phyloP scores from a whole-genome alignment of 805 yeast genomes.

The Komagataella mondaviorum region DNA sequence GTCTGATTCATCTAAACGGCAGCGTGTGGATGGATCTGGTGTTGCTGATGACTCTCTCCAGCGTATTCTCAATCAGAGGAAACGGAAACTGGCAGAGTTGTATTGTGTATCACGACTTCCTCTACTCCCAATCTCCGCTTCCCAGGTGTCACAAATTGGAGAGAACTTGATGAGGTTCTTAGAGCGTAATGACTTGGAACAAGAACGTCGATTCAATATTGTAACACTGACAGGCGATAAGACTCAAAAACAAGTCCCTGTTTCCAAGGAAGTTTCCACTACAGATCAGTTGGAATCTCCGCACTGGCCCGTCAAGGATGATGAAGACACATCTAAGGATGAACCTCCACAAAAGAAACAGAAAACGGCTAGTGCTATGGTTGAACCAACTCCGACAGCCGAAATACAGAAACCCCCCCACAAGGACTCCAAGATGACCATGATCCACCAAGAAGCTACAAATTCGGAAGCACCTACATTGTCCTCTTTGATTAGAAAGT shows the following conservation, averaged over 20 bases:
- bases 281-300: neutral
- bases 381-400: neutral
- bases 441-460: slow-evolving; percentile 6
- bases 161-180: slow-evolving; percentile 30
- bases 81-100: slow-evolving; percentile 46
- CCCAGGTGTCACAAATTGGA: slow-evolving; percentile 21
- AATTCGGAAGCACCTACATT: slow-evolving; percentile 15
- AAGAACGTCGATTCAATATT: slow-evolving; percentile 25
- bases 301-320: neutral
- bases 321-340: neutral
- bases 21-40: neutral
- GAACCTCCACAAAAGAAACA: neutral
- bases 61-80: slow-evolving; percentile 17
- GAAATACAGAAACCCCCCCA: neutral
- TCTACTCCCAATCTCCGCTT: slow-evolving; percentile 26
- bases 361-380: neutral
- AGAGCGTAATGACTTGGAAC: slow-evolving; percentile 37
- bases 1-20: slow-evolving; percentile 6
- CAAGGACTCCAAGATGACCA: slow-evolving; percentile 3
- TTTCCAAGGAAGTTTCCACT: neutral
- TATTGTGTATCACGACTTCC: slow-evolving; percentile 45
- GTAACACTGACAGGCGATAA: slow-evolving; percentile 19
- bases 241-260: slow-evolving; percentile 6
- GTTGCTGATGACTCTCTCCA: neutral
- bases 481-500: slow-evolving; percentile 14